Percentiles rank a stretch among this genome's conserved stretches.
Conservation (phyloP, 371 early-diverging fungal species). For the Nematocida ironsii region DNA sequence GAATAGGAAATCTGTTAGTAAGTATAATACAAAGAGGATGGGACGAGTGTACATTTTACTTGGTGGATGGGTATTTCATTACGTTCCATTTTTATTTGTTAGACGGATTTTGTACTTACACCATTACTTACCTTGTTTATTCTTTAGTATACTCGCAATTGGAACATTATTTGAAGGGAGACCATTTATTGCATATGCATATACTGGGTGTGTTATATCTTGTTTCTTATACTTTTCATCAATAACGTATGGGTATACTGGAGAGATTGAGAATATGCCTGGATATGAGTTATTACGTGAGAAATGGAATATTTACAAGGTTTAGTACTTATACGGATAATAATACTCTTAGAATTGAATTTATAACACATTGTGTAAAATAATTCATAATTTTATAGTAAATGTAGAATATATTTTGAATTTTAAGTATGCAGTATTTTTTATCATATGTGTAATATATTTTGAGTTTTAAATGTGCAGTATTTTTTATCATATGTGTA, state of each 20-base stretch:
- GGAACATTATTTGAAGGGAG: background rate
- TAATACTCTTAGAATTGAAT: too few species aligned
- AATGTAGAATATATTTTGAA: too few species aligned
- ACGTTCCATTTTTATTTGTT: slow-evolving; percentile 86
- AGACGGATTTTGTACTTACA: slow-evolving; percentile 88
- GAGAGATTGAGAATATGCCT: background rate
- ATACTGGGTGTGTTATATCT: background rate
- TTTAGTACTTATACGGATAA: too few species aligned
- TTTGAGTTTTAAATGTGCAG: too few species aligned
- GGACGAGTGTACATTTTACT: slow-evolving; percentile 70
- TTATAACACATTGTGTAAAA: too few species aligned
- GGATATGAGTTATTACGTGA: slow-evolving; percentile 6
- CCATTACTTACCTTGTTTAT: slow-evolving; percentile 83
- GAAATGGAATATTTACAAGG: slow-evolving; percentile 36
- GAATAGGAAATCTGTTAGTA: slow-evolving; percentile 12
- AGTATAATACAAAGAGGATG: slow-evolving; percentile 33
- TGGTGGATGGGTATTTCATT: slow-evolving; percentile 83
- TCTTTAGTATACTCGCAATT: slow-evolving; percentile 75
- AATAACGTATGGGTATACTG: slow-evolving; percentile 36
- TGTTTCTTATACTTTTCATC: slow-evolving; percentile 39
- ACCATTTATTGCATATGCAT: background rate
- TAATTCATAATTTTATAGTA: too few species aligned
- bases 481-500: too few species aligned
- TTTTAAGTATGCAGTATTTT: too few species aligned
- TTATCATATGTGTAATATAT: too few species aligned